These are phyloP conservation scores for Cinnamomum chago DNA, from an alignment of 164 flowering plant species.

Conservation along the genomic window DNA sequence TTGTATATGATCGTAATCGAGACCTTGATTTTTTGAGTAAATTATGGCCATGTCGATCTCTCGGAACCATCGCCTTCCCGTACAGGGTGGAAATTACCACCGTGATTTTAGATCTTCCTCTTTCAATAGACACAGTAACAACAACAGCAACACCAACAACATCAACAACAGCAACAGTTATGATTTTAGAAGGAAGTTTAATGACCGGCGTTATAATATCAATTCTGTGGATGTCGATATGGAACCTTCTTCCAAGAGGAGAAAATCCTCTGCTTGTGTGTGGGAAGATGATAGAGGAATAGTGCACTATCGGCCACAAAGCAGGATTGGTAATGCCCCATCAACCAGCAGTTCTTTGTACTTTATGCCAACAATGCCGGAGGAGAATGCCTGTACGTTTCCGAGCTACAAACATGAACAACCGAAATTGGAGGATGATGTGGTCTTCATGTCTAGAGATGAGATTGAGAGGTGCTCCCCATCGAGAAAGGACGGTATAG, in stretches of 20 bases:
- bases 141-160: conserved; percentile 1
- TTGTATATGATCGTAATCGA: background rate
- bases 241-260: conserved; percentile 47
- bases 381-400: conserved; percentile 21
- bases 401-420: conserved; percentile 51
- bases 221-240: conserved; percentile 20
- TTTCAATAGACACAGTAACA: conserved; percentile 15
- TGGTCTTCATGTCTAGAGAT: conserved; percentile 69
- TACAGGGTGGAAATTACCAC: background rate
- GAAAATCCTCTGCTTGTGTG: conserved; percentile 43
- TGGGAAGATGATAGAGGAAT: conserved; percentile 38
- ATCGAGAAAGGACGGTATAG: conserved; percentile 96
- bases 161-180: conserved; percentile 10
- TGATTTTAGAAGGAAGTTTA: conserved; percentile 18
- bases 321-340: conserved; percentile 19
- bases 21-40: background rate
- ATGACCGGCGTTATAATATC: conserved; percentile 22
- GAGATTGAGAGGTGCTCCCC: conserved; percentile 90
- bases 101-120: conserved; percentile 11
- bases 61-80: conserved; percentile 21
- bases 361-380: conserved; percentile 25
- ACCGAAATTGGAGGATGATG: conserved; percentile 52
- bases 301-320: conserved; percentile 25
- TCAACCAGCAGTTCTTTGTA: conserved; percentile 25
- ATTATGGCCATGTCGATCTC: conserved; percentile 35